phyloP scores from a whole-genome alignment of 345 rosid species.

The Euphorbia pulcherrima region DNA sequence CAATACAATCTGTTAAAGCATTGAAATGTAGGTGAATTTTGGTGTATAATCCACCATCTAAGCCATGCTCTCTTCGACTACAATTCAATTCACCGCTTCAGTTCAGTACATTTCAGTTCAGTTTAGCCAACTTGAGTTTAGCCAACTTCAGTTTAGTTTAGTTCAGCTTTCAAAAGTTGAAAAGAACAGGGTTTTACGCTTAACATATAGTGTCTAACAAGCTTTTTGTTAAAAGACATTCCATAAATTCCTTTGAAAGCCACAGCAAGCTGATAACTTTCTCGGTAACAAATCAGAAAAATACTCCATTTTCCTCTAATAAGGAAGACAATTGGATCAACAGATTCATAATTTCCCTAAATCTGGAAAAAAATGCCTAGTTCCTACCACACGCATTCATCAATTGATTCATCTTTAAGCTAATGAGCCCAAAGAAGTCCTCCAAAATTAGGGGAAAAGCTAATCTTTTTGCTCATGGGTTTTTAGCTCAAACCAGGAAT shows the following conservation, averaged over 20 bases:
- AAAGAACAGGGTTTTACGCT: too few species aligned
- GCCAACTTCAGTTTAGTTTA: too few species aligned
- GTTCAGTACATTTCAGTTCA: too few species aligned
- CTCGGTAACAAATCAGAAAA: constrained; percentile 5
- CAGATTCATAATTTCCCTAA: constrained; percentile 7
- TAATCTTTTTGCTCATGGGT: background rate
- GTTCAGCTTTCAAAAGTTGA: too few species aligned
- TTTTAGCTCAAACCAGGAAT: constrained; percentile 7
- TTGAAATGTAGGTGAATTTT: background rate
- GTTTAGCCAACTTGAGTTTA: too few species aligned
- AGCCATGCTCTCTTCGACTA: too few species aligned
- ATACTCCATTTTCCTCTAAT: background rate
- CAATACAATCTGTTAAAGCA: background rate
- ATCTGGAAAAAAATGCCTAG: constrained; percentile 13
- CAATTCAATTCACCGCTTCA: too few species aligned
- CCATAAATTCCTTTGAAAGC: background rate
- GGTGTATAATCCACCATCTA: background rate
- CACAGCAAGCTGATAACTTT: constrained; percentile 6
- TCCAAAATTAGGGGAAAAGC: constrained; percentile 1
- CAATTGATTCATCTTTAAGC: constrained; percentile 3
- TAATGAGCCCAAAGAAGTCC: background rate
- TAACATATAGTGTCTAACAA: too few species aligned
- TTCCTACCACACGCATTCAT: background rate
- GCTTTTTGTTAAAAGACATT: too few species aligned
- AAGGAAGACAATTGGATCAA: background rate